Percentiles rank a stretch among this genome's conserved stretches.
These are phyloP conservation scores for Alternaria sp. DNA, from an alignment of 2,329 filamentous ascomycete species.

Conservation along the genomic window DNA sequence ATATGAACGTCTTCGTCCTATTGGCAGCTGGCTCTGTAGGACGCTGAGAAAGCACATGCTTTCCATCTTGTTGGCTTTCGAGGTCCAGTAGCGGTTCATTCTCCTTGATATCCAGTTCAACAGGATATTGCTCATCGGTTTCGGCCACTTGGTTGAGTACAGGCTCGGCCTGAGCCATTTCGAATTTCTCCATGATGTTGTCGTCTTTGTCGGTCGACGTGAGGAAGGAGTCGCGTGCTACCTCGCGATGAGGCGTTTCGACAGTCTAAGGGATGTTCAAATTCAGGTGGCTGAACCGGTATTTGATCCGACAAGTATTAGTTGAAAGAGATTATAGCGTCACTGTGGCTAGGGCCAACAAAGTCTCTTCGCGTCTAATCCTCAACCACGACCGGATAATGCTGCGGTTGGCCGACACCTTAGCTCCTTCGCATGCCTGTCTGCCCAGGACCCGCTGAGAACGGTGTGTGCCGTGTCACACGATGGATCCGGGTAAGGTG, in stretches of 20 bases:
- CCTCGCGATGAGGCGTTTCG: background rate
- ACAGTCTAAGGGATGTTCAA: background rate
- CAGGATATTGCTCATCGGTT: background rate
- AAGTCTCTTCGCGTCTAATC: background rate
- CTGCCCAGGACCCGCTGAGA: background rate
- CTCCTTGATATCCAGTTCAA: background rate
- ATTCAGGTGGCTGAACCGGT: background rate
- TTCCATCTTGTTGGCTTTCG: background rate
- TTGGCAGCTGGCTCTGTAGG: background rate
- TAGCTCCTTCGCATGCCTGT: background rate
- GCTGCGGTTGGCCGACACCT: background rate
- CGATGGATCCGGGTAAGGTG: background rate
- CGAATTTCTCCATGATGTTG: background rate
- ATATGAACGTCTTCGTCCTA: background rate
- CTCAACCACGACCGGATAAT: background rate
- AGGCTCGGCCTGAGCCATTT: background rate
- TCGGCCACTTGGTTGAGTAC: background rate
- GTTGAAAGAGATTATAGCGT: background rate
- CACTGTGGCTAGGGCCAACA: background rate
- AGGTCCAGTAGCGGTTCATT: background rate
- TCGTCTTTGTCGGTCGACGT: background rate
- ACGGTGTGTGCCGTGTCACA: constrained; percentile 1
- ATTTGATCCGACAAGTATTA: background rate
- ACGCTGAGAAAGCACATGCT: background rate
- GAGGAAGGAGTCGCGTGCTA: background rate